Percentiles rank a stretch among this genome's conserved stretches.
phyloP scores from a whole-genome alignment of 345 rosid genomes.

The Clausena lansium region DNA sequence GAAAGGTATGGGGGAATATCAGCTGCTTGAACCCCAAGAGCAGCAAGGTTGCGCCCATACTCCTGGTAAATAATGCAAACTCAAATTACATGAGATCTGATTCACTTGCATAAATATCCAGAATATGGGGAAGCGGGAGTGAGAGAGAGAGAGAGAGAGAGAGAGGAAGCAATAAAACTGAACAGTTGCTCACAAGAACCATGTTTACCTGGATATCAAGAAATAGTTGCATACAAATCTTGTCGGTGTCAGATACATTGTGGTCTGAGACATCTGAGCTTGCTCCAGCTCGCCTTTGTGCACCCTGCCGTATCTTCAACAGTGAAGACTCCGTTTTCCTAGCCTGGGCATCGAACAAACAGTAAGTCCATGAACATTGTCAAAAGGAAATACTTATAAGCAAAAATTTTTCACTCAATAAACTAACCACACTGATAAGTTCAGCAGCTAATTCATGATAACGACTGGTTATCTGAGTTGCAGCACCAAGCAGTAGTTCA shows the following conservation, averaged over 20 bases:
- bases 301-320: slow-evolving; percentile 85
- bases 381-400: neutral
- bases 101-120: neutral
- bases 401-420: neutral
- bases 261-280: slow-evolving; percentile 79
- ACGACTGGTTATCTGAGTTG: slow-evolving; percentile 66
- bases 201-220: slow-evolving; percentile 85
- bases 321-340: slow-evolving; percentile 85
- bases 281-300: slow-evolving; percentile 87
- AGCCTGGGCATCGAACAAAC: slow-evolving; percentile 47
- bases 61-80: slow-evolving; percentile 46
- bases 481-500: slow-evolving; percentile 49
- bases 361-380: neutral
- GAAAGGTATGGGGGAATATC: slow-evolving; percentile 63
- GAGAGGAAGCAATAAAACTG: neutral
- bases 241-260: slow-evolving; percentile 79
- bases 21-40: slow-evolving; percentile 69
- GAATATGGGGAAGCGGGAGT: neutral
- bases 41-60: slow-evolving; percentile 71
- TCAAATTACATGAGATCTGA: neutral
- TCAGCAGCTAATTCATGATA: slow-evolving; percentile 82
- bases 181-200: neutral
- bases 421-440: slow-evolving; percentile 78
- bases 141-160: no score
- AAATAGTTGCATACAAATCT: slow-evolving; percentile 91